Conservation (phyloP, 441 rosid species). For the Cnidoscolus chayamansa region DNA sequence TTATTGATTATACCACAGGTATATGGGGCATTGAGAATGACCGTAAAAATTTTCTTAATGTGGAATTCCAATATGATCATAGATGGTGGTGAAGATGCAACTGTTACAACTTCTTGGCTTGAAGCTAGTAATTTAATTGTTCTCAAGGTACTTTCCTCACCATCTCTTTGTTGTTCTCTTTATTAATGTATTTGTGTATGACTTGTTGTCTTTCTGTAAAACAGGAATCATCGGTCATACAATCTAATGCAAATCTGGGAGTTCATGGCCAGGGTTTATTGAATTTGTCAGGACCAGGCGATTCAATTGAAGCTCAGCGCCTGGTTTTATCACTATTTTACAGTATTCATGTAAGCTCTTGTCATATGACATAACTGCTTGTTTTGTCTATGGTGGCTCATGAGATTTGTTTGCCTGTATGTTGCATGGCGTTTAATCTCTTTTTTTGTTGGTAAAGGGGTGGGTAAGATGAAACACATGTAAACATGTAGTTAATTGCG, state of each 20-base stretch:
- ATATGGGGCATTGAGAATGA: conserved; percentile 97
- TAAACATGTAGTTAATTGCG: background rate
- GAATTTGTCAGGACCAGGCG: conserved; percentile 93
- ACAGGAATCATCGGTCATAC: conserved; percentile 93
- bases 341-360: conserved; percentile 73
- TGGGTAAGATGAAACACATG: background rate
- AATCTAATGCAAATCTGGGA: conserved; percentile 92
- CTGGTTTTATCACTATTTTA: conserved; percentile 89
- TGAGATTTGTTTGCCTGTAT: conserved; percentile 3
- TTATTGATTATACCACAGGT: conserved; percentile 46
- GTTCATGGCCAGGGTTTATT: conserved; percentile 96
- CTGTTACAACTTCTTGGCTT: conserved; percentile 81
- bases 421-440: background rate
- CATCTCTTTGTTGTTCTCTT: conserved; percentile 14
- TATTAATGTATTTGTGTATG: conserved; percentile 6
- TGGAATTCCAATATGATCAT: conserved; percentile 92
- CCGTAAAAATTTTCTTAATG: conserved; percentile 97
- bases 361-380: conserved; percentile 6
- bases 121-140: conserved; percentile 98
- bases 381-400: conserved; percentile 19
- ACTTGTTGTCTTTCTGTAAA: conserved; percentile 16
- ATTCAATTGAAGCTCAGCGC: conserved; percentile 91
- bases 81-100: conserved; percentile 81
- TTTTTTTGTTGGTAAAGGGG: background rate
- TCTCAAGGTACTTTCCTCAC: conserved; percentile 59